Percentiles rank a stretch among this genome's conserved stretches.
phyloP scores from a whole-genome alignment of 768 basidiomycete genomes.

The Termitomyces sp. region DNA sequence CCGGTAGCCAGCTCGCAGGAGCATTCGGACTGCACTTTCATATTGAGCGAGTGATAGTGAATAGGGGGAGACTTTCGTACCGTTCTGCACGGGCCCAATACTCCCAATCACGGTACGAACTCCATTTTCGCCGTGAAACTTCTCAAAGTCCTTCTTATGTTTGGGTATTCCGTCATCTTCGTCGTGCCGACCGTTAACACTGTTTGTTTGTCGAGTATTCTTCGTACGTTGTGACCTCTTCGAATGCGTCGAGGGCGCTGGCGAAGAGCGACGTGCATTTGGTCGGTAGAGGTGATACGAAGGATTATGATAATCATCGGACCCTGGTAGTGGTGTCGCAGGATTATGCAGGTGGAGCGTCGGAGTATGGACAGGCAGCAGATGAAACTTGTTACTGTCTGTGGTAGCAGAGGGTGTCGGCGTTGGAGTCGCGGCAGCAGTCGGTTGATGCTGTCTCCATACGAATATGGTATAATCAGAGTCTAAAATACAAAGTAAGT shows the following conservation, averaged over 20 bases:
- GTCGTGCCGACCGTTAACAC: conserved; percentile 17
- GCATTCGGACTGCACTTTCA: conserved; percentile 71
- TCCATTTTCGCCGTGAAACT: conserved; percentile 88
- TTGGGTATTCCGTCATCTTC: conserved; percentile 49
- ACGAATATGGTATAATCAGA: conserved; percentile 86
- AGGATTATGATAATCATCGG: conserved; percentile 62
- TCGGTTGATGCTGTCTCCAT: conserved; percentile 57
- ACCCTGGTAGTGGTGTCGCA: conserved; percentile 46
- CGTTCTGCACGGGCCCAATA: conserved; percentile 87
- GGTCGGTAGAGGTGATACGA: conserved; percentile 65
- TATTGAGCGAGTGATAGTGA: neutral
- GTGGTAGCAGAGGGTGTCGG: conserved; percentile 18
- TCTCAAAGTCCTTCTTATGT: conserved; percentile 73
- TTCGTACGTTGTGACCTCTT: conserved; percentile 36
- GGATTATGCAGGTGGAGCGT: conserved; percentile 66
- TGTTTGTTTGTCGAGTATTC: conserved; percentile 24
- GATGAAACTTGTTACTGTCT: conserved; percentile 19
- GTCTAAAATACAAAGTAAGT: conserved; percentile 31
- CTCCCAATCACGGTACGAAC: conserved; percentile 89
- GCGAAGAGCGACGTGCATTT: conserved; percentile 23
- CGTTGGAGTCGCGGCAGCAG: conserved; percentile 14
- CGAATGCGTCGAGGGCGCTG: conserved; percentile 33
- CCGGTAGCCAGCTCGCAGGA: conserved; percentile 86
- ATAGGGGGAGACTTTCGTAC: conserved; percentile 33
- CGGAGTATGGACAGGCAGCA: conserved; percentile 28